Evolutionary conservation across 2,329 filamentous ascomycete species (phyloP).

Genomic region (Daldinia eschscholtzii): DNA sequence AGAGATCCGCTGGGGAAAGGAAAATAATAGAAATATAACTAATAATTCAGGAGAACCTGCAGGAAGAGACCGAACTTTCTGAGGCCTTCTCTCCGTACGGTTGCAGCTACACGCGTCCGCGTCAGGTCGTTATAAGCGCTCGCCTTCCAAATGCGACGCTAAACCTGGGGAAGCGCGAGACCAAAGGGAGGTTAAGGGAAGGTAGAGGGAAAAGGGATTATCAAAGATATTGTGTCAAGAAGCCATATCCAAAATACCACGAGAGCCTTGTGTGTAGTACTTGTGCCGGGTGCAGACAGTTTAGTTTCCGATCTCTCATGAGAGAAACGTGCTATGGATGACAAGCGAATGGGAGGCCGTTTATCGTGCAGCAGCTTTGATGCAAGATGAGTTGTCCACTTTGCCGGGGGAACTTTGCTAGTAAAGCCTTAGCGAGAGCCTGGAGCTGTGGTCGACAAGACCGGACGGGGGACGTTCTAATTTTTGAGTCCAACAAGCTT

Average conservation of each 20-base stretch:
- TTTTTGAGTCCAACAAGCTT: constrained; percentile 30
- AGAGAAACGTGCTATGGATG: constrained; percentile 32
- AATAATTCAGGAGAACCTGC: constrained; percentile 36
- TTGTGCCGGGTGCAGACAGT: constrained; percentile 43
- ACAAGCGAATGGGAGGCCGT: constrained; percentile 52
- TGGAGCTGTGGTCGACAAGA: constrained; percentile 35
- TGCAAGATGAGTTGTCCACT: constrained; percentile 58
- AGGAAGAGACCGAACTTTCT: constrained; percentile 33
- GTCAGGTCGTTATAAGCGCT: constrained; percentile 36
- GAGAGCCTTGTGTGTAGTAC: constrained; percentile 37
- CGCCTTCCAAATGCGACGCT: constrained; percentile 35
- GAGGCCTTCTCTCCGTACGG: constrained; percentile 26
- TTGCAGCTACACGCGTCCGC: constrained; percentile 41
- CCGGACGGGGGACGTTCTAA: constrained; percentile 11
- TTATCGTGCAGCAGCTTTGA: constrained; percentile 53
- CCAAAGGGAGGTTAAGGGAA: constrained; percentile 14
- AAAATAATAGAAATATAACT: constrained; percentile 30
- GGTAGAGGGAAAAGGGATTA: constrained; percentile 12
- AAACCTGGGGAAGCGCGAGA: constrained; percentile 30
- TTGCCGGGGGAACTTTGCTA: constrained; percentile 26
- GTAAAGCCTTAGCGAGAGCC: neutral
- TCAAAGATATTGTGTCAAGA: constrained; percentile 39
- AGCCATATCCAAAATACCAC: constrained; percentile 43
- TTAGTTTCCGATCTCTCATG: constrained; percentile 42
- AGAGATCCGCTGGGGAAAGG: constrained; percentile 35